A percentile compares a stretch with the other conserved stretches of the same genome.
Evolutionary conservation across 148 eudicot species (phyloP).

Genomic region (Chenopodium formosanum): DNA sequence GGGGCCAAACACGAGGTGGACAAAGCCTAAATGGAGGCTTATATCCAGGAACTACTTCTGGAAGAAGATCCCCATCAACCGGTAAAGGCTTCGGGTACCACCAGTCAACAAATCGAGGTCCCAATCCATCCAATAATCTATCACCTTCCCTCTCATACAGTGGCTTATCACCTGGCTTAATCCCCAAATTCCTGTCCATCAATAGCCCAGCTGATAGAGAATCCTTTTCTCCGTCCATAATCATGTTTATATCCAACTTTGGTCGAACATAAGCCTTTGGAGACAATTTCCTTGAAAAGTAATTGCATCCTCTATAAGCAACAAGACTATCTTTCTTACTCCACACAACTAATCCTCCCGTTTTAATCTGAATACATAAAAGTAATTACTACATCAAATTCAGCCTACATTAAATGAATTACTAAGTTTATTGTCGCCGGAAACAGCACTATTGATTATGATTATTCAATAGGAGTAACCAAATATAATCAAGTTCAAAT

Average conservation of each 20-base stretch:
- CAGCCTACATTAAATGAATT: constrained; percentile 1
- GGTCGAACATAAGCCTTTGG: constrained; percentile 13
- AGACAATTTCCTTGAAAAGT: constrained; percentile 25
- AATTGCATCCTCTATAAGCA: constrained; percentile 73
- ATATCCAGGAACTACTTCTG: constrained; percentile 74
- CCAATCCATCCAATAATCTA: constrained; percentile 85
- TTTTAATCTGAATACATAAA: constrained; percentile 61
- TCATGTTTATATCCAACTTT: background rate
- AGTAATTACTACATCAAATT: constrained; percentile 18
- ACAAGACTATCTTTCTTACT: constrained; percentile 70
- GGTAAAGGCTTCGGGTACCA: constrained; percentile 96
- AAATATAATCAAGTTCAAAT: background rate
- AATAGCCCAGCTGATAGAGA: constrained; percentile 9
- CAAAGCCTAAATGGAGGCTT: constrained; percentile 79
- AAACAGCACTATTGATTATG: background rate
- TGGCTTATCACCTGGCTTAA: constrained; percentile 35
- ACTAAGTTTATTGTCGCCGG: background rate
- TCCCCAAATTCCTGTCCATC: constrained; percentile 27
- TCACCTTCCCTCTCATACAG: constrained; percentile 87
- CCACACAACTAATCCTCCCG: constrained; percentile 94
- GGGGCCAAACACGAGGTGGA: constrained; percentile 53
- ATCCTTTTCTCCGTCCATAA: constrained; percentile 18
- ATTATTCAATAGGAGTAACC: too few species aligned
- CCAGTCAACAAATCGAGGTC: constrained; percentile 96
- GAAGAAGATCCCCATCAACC: constrained; percentile 85